These are phyloP conservation scores for Scorias spongiosa DNA, from an alignment of 2,329 filamentous ascomycete genomes.

Conservation along the genomic window DNA sequence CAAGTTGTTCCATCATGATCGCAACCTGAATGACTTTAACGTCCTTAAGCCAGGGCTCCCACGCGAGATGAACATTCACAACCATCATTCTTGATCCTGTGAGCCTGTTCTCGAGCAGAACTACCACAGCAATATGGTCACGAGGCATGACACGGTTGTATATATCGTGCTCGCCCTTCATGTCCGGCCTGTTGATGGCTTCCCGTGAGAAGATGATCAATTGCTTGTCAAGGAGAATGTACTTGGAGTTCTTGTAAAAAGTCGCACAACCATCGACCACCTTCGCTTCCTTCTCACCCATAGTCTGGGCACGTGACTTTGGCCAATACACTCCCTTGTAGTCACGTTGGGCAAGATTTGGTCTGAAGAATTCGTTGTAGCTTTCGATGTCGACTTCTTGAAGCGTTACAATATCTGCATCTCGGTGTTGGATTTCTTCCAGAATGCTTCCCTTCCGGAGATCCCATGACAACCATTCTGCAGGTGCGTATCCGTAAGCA, in stretches of 20 bases:
- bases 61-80: constrained; percentile 86
- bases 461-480: constrained; percentile 69
- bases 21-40: constrained; percentile 95
- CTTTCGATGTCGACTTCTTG: constrained; percentile 89
- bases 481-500: constrained; percentile 82
- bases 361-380: constrained; percentile 80
- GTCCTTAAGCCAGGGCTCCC: constrained; percentile 80
- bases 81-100: constrained; percentile 88
- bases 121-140: constrained; percentile 86
- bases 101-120: constrained; percentile 79
- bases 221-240: constrained; percentile 84
- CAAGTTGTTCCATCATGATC: constrained; percentile 84
- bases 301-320: constrained; percentile 77
- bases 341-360: constrained; percentile 69
- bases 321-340: constrained; percentile 94
- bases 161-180: constrained; percentile 93
- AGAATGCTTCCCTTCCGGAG: constrained; percentile 72
- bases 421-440: constrained; percentile 60
- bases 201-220: constrained; percentile 82
- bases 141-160: constrained; percentile 98
- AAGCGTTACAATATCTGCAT: constrained; percentile 80
- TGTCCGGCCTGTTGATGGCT: constrained; percentile 87
- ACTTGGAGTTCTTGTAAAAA: constrained; percentile 93
- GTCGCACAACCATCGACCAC: constrained; percentile 92
- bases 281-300: constrained; percentile 77